A percentile compares a stretch with the other conserved stretches of the same genome.
These are phyloP conservation scores for Dendrocalamus sinicus DNA, from an alignment of 176 grass and related monocot genomes.

Conservation along the genomic window DNA sequence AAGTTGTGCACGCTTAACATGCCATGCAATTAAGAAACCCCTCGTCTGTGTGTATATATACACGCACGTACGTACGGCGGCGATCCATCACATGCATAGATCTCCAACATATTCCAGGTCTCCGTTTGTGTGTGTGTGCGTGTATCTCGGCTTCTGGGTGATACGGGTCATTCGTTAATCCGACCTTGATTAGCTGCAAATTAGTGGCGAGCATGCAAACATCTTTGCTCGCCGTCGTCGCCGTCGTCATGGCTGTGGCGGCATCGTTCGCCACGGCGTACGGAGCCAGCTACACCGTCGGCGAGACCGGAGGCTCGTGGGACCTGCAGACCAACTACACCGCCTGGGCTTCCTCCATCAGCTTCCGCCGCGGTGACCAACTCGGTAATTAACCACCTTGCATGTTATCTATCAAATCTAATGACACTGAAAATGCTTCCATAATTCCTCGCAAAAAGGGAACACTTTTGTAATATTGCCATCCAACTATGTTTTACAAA, in stretches of 20 bases:
- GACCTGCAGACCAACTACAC: slow-evolving; percentile 48
- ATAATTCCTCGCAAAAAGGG: not conserved
- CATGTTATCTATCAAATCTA: not conserved
- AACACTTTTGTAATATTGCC: too few relatives aligned
- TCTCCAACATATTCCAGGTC: not conserved
- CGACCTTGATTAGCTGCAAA: not conserved
- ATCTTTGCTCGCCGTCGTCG: slow-evolving; percentile 19
- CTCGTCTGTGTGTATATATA: not conserved
- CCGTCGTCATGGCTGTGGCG: not conserved
- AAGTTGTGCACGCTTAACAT: too few relatives aligned
- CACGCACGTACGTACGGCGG: not conserved
- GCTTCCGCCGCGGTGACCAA: slow-evolving; percentile 43
- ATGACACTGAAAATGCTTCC: not conserved
- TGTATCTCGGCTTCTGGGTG: not conserved
- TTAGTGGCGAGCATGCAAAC: not conserved
- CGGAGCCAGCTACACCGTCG: slow-evolving; percentile 46
- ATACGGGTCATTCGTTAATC: not conserved
- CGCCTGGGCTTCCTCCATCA: slow-evolving; percentile 46
- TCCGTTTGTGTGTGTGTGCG: too few relatives aligned
- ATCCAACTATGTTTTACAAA: not conserved
- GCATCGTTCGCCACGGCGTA: not conserved
- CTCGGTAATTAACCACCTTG: slow-evolving; percentile 38
- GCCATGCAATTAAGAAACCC: not conserved
- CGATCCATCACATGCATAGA: not conserved
- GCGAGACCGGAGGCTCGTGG: slow-evolving; percentile 40